Evolutionary conservation across 225 moss, liverwort and hornwort species (phyloP).

Genomic region (Physcomitrellopsis africana): DNA sequence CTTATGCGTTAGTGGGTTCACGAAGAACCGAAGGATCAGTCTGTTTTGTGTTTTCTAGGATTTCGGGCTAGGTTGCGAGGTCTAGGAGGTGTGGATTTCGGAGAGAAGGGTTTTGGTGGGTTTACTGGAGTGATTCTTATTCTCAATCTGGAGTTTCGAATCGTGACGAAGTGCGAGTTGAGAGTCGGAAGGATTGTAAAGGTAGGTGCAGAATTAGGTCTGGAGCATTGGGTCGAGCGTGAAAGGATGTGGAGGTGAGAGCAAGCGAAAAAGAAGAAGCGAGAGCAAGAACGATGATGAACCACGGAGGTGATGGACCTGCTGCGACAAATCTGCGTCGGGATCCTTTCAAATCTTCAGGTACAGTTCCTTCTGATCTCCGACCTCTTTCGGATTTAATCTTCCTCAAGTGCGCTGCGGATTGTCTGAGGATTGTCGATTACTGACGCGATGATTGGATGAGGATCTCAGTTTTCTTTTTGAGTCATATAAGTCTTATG

Average conservation of each 20-base stretch:
- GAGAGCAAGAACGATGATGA: constrained; percentile 33
- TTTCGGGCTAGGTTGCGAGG: no score
- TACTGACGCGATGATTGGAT: not conserved
- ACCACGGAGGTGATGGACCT: constrained; percentile 37
- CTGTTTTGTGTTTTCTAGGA: no score
- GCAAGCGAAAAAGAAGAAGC: not conserved
- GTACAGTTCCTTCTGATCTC: constrained; percentile 16
- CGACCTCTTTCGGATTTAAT: not conserved
- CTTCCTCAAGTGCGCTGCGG: not conserved
- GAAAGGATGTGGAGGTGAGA: constrained; percentile 35
- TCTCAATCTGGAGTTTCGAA: no score
- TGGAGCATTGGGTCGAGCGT: constrained; percentile 11
- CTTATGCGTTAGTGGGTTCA: no score
- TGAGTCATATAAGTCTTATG: constrained; percentile 7
- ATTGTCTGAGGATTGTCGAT: not conserved
- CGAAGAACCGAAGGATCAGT: no score
- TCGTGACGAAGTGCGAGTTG: not conserved
- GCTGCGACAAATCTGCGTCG: constrained; percentile 41
- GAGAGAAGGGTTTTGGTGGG: not conserved
- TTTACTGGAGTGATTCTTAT: no score
- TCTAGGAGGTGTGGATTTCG: not conserved
- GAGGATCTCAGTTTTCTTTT: not conserved
- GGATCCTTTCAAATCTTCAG: constrained; percentile 59
- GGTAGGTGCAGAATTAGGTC: constrained; percentile 32
- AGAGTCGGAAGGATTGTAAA: constrained; percentile 1